Evolutionary conservation across 2,329 filamentous ascomycete genomes (phyloP).

Genomic region (Pochonia chlamydosporia): DNA sequence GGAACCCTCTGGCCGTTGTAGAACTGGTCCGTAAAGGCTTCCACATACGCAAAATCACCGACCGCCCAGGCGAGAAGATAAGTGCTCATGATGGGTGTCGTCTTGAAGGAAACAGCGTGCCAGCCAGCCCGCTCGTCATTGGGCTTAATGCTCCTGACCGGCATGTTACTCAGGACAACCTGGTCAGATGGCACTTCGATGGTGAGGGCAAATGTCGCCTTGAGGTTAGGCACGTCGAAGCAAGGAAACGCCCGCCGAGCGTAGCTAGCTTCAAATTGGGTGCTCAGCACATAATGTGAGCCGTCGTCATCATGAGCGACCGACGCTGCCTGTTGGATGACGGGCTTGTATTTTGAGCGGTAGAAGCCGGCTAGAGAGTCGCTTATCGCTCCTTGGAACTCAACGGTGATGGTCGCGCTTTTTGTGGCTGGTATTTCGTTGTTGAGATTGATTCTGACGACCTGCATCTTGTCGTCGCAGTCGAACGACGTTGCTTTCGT

Average conservation of each 20-base stretch:
- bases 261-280: constrained; percentile 96
- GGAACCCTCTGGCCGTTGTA: constrained; percentile 90
- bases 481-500: too few species aligned
- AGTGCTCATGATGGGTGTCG: constrained; percentile 85
- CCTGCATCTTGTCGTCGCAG: constrained; percentile 80
- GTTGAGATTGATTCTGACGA: constrained; percentile 71
- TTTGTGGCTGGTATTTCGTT: constrained; percentile 63
- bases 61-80: constrained; percentile 90
- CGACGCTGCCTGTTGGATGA: constrained; percentile 63
- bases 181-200: constrained; percentile 87
- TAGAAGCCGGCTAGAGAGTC: constrained; percentile 92
- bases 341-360: constrained; percentile 86
- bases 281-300: constrained; percentile 79
- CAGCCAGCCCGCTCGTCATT: constrained; percentile 58
- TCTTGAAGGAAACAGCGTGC: constrained; percentile 73
- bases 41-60: constrained; percentile 94
- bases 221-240: constrained; percentile 96
- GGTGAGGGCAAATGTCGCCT: constrained; percentile 90
- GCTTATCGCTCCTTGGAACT: constrained; percentile 79
- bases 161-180: constrained; percentile 93
- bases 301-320: constrained; percentile 68
- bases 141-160: constrained; percentile 63
- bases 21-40: constrained; percentile 80
- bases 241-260: constrained; percentile 93
- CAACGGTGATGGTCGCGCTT: constrained; percentile 61